Conservation (phyloP, 2,329 filamentous ascomycete species). For the Fusarium dimerum region DNA sequence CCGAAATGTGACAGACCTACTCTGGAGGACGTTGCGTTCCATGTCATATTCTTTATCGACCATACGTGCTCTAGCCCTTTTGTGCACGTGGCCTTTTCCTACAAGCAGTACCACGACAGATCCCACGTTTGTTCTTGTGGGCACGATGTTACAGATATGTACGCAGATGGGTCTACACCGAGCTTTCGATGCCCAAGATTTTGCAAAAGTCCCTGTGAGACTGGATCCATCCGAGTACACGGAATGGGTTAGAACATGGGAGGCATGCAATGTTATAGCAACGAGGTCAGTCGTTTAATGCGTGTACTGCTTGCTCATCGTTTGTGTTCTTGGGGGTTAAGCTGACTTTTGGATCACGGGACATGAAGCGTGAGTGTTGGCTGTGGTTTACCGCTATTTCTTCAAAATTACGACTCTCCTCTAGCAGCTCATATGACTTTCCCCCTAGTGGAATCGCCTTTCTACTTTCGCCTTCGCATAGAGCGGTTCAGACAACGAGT, state of each 20-base stretch:
- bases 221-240: conserved; percentile 1
- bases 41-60: conserved; percentile 4
- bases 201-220: conserved; percentile 6
- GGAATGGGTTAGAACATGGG: conserved; percentile 11
- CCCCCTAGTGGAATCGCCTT: not conserved
- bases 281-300: conserved; percentile 1
- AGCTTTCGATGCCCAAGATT: conserved; percentile 21
- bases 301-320: too few relatives aligned
- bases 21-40: conserved; percentile 7
- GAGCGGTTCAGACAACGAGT: conserved; percentile 1
- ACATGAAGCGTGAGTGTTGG: conserved; percentile 3
- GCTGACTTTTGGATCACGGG: too few relatives aligned
- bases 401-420: not conserved
- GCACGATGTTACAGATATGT: conserved; percentile 30
- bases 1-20: conserved; percentile 8
- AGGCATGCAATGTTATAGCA: conserved; percentile 6
- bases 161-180: conserved; percentile 30
- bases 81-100: conserved; percentile 32
- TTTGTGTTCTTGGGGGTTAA: too few relatives aligned
- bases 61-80: conserved; percentile 26
- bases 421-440: not conserved
- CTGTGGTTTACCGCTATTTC: conserved; percentile 4
- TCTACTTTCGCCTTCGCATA: not conserved
- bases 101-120: conserved; percentile 23
- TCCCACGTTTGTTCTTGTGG: conserved; percentile 27